A percentile compares a stretch with the other conserved stretches of the same genome.
phyloP scores from a whole-genome alignment of 768 basidiomycete species.

The Pisolithus marmoratus region DNA sequence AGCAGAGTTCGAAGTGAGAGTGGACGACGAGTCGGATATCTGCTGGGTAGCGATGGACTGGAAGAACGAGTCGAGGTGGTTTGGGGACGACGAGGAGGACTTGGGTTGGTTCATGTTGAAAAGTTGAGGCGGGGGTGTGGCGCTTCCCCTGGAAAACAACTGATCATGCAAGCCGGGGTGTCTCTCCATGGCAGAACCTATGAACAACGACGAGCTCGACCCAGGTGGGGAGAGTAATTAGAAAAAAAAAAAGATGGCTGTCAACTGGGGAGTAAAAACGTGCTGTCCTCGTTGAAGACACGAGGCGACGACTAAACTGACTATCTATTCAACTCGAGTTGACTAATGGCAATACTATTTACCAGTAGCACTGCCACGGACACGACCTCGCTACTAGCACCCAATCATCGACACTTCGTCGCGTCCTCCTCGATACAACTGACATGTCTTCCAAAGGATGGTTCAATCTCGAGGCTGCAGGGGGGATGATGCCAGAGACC shows the following conservation, averaged over 20 bases:
- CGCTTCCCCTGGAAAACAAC: slow-evolving; percentile 47
- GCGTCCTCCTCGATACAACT: not conserved
- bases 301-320: no score
- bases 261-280: no score
- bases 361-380: no score
- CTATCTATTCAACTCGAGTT: no score
- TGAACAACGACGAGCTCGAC: not conserved
- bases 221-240: no score
- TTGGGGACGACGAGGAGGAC: slow-evolving; percentile 44
- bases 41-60: slow-evolving; percentile 47
- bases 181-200: slow-evolving; percentile 6
- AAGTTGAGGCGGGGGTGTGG: slow-evolving; percentile 43
- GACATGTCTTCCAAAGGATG: slow-evolving; percentile 59
- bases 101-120: slow-evolving; percentile 28
- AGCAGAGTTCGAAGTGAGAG: slow-evolving; percentile 35
- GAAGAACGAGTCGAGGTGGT: slow-evolving; percentile 65
- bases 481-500: slow-evolving; percentile 60
- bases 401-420: no score
- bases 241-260: no score
- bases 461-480: slow-evolving; percentile 77
- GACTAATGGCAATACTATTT: no score
- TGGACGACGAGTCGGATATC: slow-evolving; percentile 30
- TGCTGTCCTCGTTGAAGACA: no score
- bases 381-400: no score
- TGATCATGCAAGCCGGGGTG: slow-evolving; percentile 26